Percentiles rank a stretch among this genome's conserved stretches.
Evolutionary conservation across 1,284 basidiomycete genomes (phyloP).

Genomic region (Puccinia hordei): DNA sequence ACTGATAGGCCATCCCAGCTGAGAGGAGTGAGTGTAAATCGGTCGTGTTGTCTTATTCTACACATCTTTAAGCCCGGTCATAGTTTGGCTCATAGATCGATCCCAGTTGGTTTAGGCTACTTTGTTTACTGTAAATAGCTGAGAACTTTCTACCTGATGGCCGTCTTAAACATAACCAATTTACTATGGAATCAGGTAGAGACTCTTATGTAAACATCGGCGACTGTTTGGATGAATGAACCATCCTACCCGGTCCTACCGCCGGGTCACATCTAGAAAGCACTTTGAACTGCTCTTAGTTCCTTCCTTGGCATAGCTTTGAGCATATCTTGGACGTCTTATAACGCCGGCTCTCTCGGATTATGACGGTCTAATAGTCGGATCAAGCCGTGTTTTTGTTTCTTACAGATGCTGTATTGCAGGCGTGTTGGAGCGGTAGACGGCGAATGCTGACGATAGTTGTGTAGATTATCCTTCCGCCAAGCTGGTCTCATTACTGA

Average conservation of each 20-base stretch:
- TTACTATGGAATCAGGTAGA: too few species aligned
- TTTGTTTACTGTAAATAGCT: too few species aligned
- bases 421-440: background rate
- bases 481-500: background rate
- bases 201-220: too few species aligned
- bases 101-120: too few species aligned
- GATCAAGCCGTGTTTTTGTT: background rate
- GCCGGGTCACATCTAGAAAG: too few species aligned
- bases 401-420: background rate
- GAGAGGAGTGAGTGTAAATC: slow-evolving; percentile 9
- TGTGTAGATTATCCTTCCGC: background rate
- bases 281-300: background rate
- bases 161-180: too few species aligned
- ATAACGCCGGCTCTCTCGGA: background rate
- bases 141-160: too few species aligned
- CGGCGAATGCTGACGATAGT: background rate
- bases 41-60: background rate
- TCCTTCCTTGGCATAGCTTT: background rate
- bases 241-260: too few species aligned
- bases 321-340: background rate
- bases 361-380: background rate
- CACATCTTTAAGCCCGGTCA: too few species aligned
- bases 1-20: background rate
- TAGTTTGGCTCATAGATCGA: too few species aligned
- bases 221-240: too few species aligned